These are phyloP conservation scores for Amanita brunnescens DNA, from an alignment of 768 basidiomycete genomes.

Conservation along the genomic window DNA sequence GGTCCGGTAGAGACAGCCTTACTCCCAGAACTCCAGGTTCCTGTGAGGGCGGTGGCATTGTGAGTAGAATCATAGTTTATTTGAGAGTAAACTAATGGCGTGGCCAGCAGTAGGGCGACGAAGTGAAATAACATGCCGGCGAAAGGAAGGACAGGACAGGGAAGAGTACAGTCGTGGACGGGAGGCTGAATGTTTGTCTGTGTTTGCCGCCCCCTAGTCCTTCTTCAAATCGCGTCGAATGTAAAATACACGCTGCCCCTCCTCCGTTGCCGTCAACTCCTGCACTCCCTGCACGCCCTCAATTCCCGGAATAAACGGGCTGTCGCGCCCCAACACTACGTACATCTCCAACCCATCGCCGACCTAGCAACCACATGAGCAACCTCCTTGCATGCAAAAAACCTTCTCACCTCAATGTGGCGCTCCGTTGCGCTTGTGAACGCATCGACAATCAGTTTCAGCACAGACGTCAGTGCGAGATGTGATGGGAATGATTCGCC, in stretches of 20 bases:
- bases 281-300: constrained; percentile 43
- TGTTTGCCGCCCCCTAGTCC: constrained; percentile 36
- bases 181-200: constrained; percentile 22
- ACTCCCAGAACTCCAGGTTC: constrained; percentile 85
- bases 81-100: constrained; percentile 26
- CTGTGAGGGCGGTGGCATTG: constrained; percentile 62
- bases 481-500: constrained; percentile 72
- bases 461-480: constrained; percentile 71
- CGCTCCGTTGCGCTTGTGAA: constrained; percentile 97
- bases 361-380: constrained; percentile 41
- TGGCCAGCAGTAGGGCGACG: constrained; percentile 29
- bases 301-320: constrained; percentile 45
- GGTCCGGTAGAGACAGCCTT: constrained; percentile 70
- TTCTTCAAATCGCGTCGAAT: constrained; percentile 76
- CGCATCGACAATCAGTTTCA: constrained; percentile 87
- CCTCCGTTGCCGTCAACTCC: constrained; percentile 54
- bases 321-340: constrained; percentile 68
- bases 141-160: constrained; percentile 15
- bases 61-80: constrained; percentile 37
- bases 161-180: constrained; percentile 15
- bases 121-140: constrained; percentile 33
- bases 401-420: constrained; percentile 80
- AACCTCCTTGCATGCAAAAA: not conserved
- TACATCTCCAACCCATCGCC: constrained; percentile 95
- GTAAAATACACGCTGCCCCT: constrained; percentile 71